Evolutionary conservation across 768 basidiomycete species (phyloP), one percentile per base, ranked within the genome.

Genomic region (Nevesoporus exiguus): DNA sequence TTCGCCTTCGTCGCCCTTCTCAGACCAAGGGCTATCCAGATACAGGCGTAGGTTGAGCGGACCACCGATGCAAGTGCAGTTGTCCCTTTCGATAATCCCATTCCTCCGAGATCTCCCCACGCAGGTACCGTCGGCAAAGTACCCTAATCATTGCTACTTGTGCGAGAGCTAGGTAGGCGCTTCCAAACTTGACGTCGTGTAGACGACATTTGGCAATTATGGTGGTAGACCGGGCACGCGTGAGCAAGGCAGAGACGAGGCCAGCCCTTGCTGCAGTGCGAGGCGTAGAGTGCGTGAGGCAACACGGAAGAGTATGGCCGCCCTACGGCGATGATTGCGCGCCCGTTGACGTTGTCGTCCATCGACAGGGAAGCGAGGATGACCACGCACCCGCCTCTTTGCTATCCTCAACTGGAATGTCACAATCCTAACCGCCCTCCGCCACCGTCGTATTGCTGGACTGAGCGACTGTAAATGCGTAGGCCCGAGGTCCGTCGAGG

Each of bases 251-350:
- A 4, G 49, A 36, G 11, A 65, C 42, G 9, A 25, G 19, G 27
- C 65, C 62, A 19, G 77, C 73, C 22, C 61, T 60, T 6, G 80
- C 74, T 7, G 77, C 73, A 0, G 67, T 70, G 41, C 62, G 64
- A 1, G 61, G 57, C 0, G 79, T 79, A 6, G 63, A 50, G 27
- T 58, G 61, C 2, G 75, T 74, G 31, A 73, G 49, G 14, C 66
- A 76, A 43, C 77, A 71, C 3, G 82, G 82, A 9, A 84, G n/a
- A n/a, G n/a, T n/a, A n/a, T n/a, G n/a, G n/a, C n/a, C n/a, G n/a
- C n/a, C n/a, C n/a, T n/a, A n/a, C 69, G 0, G 79, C 78, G 44
- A n/a, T n/a, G n/a, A n/a, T n/a, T 84, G 82, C 5, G 82, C 83
- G 3, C 82, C 83, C n/a, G n/a, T n/a, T n/a, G n/a, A n/a, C n/a